These are phyloP conservation scores for Aureobasidium mangrovei DNA, from an alignment of 2,329 filamentous ascomycete genomes.

Conservation along the genomic window DNA sequence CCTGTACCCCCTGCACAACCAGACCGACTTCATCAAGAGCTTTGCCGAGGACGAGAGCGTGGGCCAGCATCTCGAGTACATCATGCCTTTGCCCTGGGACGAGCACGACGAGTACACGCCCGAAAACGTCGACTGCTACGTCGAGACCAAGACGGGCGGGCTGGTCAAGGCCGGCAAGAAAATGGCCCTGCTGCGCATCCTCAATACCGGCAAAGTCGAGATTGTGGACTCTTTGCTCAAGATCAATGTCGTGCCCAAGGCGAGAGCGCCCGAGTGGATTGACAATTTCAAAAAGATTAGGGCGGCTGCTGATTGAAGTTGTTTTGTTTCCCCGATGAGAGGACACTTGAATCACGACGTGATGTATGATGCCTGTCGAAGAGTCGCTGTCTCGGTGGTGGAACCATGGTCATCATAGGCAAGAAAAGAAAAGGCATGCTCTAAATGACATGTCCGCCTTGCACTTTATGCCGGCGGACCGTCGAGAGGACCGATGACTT, in stretches of 20 bases:
- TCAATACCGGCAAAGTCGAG: conserved; percentile 70
- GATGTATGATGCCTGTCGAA: no score
- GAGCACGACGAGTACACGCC: conserved; percentile 54
- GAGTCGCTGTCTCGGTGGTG: no score
- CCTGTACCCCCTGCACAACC: conserved; percentile 71
- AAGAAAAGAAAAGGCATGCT: no score
- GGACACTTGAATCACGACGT: no score
- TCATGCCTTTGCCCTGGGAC: conserved; percentile 88
- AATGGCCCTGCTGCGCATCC: conserved; percentile 62
- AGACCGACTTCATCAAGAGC: conserved; percentile 85
- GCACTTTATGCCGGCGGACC: no score
- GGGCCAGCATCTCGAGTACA: conserved; percentile 69
- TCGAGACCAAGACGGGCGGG: conserved; percentile 72
- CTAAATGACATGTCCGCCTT: no score
- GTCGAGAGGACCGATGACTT: no score
- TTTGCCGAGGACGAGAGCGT: conserved; percentile 71
- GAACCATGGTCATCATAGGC: no score
- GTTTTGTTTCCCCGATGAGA: no score
- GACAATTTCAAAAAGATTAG: conserved; percentile 63
- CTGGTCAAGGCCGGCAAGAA: conserved; percentile 87
- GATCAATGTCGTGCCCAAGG: conserved; percentile 72
- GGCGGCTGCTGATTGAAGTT: not conserved
- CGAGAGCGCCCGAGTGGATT: conserved; percentile 65
- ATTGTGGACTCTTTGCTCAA: conserved; percentile 77
- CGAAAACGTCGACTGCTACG: conserved; percentile 70